These are phyloP conservation scores for Cladosporium cucumerinum DNA, from an alignment of 2,329 filamentous ascomycete genomes.

Conservation along the genomic window DNA sequence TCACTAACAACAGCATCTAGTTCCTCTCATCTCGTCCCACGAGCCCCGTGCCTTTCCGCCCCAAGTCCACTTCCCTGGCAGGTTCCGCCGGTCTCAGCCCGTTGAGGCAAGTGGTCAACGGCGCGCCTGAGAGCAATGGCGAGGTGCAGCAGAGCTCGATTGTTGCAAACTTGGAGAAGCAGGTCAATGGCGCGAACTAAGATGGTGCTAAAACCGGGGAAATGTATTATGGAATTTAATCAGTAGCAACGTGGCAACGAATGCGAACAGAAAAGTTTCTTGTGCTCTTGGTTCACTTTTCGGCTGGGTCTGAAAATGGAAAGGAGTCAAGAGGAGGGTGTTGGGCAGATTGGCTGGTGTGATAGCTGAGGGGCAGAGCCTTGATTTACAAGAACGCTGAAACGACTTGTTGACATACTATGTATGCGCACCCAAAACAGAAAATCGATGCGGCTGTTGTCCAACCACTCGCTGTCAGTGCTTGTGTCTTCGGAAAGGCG, in stretches of 20 bases:
- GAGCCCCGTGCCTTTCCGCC: constrained; percentile 64
- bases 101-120: constrained; percentile 30
- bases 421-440: background rate
- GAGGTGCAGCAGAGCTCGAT: constrained; percentile 31
- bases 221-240: background rate
- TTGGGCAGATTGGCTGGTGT: background rate
- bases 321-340: background rate
- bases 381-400: background rate
- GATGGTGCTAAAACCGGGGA: background rate
- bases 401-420: background rate
- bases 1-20: constrained; percentile 41
- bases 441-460: background rate
- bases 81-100: constrained; percentile 21
- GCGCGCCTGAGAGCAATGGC: constrained; percentile 30
- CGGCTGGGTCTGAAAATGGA: background rate
- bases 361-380: too few relatives aligned
- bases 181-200: constrained; percentile 22
- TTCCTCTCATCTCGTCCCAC: constrained; percentile 69
- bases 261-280: background rate
- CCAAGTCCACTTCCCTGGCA: constrained; percentile 35
- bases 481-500: background rate
- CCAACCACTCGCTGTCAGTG: background rate
- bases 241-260: background rate
- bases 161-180: constrained; percentile 31
- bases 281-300: background rate